A percentile compares a stretch with the other conserved stretches of the same genome.
Evolutionary conservation across 2,329 filamentous ascomycete genomes (phyloP).

Genomic region (Colletotrichum neosansevieriae): DNA sequence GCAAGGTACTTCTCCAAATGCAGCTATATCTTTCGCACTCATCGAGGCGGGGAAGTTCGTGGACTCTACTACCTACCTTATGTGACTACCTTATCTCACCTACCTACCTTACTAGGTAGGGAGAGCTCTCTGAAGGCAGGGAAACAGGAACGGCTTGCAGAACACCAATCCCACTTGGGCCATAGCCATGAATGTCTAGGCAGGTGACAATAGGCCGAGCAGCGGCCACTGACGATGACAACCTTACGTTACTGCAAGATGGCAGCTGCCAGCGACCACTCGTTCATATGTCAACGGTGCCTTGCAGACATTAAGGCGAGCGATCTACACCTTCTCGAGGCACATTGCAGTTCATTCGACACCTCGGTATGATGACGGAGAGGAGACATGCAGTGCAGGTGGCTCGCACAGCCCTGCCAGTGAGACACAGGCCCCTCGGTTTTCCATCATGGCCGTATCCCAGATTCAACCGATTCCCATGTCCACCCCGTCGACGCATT

Average conservation of each 20-base stretch:
- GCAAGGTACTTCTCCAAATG: slow-evolving; percentile 35
- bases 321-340: background rate
- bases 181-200: slow-evolving; percentile 21
- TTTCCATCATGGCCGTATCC: background rate
- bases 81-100: too few species aligned
- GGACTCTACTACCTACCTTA: background rate
- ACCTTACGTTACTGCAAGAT: slow-evolving; percentile 1
- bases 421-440: slow-evolving; percentile 4
- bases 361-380: slow-evolving; percentile 7
- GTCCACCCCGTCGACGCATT: slow-evolving; percentile 10
- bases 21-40: slow-evolving; percentile 22
- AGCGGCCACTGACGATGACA: slow-evolving; percentile 12
- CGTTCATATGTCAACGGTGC: background rate
- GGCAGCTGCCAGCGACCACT: slow-evolving; percentile 28
- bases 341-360: background rate
- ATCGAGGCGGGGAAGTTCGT: slow-evolving; percentile 6
- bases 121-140: slow-evolving; percentile 15
- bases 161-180: slow-evolving; percentile 21
- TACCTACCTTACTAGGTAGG: too few species aligned
- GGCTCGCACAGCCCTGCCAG: slow-evolving; percentile 19
- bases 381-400: slow-evolving; percentile 1
- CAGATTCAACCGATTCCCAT: background rate
- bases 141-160: slow-evolving; percentile 23
- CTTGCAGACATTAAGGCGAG: background rate
- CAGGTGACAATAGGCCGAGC: slow-evolving; percentile 5